Evolutionary conservation across 352 stramenopile genomes (phyloP).

Genomic region (Phytophthora rubi): DNA sequence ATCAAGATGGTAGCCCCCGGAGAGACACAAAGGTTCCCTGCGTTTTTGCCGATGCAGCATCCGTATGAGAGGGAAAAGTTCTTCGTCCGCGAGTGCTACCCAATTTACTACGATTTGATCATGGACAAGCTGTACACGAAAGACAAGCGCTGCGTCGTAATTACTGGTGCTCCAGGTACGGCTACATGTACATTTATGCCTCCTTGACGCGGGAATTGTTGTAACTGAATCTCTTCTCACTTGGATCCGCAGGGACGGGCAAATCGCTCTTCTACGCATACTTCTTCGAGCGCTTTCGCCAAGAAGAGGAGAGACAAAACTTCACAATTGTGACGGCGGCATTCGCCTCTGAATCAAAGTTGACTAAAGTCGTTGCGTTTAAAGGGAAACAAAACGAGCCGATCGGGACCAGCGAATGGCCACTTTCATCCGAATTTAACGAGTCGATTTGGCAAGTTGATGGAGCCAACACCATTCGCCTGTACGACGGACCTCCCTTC

Average conservation of each 20-base stretch:
- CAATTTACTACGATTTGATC: background rate
- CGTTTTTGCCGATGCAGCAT: background rate
- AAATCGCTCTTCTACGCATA: slow-evolving; percentile 10
- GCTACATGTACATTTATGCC: background rate
- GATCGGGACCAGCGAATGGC: background rate
- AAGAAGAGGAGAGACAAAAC: background rate
- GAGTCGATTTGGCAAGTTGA: background rate
- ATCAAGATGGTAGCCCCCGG: background rate
- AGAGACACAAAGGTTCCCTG: too few species aligned
- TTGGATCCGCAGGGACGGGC: background rate
- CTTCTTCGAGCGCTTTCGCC: slow-evolving; percentile 10
- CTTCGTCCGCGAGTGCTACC: background rate
- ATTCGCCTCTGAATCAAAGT: background rate
- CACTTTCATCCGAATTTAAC: background rate
- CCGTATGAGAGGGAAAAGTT: background rate
- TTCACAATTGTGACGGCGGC: slow-evolving; percentile 4
- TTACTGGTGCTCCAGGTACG: background rate
- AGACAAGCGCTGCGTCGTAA: background rate
- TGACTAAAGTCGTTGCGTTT: background rate
- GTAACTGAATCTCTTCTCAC: background rate
- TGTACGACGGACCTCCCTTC: slow-evolving; percentile 1
- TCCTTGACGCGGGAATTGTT: background rate
- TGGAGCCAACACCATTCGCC: background rate
- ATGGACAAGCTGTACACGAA: background rate
- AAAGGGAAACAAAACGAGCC: background rate